Evolutionary conservation across 768 basidiomycete genomes (phyloP).

Genomic region (Suillus ampliporus): DNA sequence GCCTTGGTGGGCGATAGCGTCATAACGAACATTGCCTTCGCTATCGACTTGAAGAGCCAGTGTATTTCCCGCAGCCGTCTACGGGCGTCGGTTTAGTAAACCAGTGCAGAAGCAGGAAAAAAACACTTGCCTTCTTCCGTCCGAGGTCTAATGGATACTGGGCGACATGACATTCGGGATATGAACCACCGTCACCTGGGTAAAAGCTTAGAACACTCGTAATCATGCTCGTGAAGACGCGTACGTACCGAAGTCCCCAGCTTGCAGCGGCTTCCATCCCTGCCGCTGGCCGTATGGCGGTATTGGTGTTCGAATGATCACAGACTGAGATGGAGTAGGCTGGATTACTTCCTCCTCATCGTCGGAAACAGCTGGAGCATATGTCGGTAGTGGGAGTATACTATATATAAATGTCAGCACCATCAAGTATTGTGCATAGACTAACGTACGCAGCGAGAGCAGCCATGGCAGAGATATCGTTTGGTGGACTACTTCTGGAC

Average conservation of each 20-base stretch:
- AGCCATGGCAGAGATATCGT: constrained; percentile 49
- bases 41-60: constrained; percentile 95
- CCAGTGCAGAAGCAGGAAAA: neutral
- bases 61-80: constrained; percentile 93
- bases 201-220: constrained; percentile 15
- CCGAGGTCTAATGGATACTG: constrained; percentile 98
- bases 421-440: neutral
- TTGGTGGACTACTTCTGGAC: constrained; percentile 1
- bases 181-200: constrained; percentile 82
- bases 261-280: constrained; percentile 85
- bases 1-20: constrained; percentile 96
- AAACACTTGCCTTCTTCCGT: constrained; percentile 79
- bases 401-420: constrained; percentile 43
- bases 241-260: constrained; percentile 81
- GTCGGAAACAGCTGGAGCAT: constrained; percentile 57
- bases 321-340: constrained; percentile 37
- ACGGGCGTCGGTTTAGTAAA: constrained; percentile 3
- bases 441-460: constrained; percentile 77
- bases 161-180: constrained; percentile 95
- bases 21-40: constrained; percentile 96
- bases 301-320: constrained; percentile 58
- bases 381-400: constrained; percentile 68
- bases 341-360: constrained; percentile 61
- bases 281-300: constrained; percentile 87
- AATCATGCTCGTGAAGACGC: constrained; percentile 10